These are phyloP conservation scores for Heteromeles arbutifolia DNA, from an alignment of 306 rosid genomes.

Conservation along the genomic window DNA sequence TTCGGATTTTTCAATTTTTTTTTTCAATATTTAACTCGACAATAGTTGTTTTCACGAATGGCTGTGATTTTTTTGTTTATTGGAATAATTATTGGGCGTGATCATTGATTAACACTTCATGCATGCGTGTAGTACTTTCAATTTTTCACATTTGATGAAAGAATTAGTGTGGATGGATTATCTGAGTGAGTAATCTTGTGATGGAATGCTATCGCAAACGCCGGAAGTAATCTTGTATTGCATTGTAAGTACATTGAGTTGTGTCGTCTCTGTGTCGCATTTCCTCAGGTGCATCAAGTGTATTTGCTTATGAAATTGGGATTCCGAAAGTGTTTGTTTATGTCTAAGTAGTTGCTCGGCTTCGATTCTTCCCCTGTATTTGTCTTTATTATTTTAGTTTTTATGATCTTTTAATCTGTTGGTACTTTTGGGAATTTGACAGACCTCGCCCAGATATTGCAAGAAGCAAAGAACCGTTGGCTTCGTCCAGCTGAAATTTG, in stretches of 20 bases:
- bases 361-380: background rate
- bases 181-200: background rate
- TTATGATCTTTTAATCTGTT: background rate
- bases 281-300: background rate
- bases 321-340: background rate
- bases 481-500: conserved; percentile 68
- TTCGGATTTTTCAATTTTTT: background rate
- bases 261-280: background rate
- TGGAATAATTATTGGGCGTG: background rate
- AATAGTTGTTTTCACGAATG: background rate
- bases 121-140: background rate
- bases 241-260: background rate
- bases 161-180: background rate
- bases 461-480: conserved; percentile 63
- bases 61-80: background rate
- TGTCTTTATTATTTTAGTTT: background rate
- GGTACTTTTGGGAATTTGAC: conserved; percentile 5
- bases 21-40: background rate
- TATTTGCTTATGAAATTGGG: background rate
- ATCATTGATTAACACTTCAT: background rate
- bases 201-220: background rate
- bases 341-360: background rate
- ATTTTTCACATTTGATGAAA: background rate
- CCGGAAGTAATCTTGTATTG: background rate
- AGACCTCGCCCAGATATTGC: conserved; percentile 42